Evolutionary conservation across 768 basidiomycete species (phyloP), one percentile per base, ranked within the genome.

Genomic region (Boletus sp.): DNA sequence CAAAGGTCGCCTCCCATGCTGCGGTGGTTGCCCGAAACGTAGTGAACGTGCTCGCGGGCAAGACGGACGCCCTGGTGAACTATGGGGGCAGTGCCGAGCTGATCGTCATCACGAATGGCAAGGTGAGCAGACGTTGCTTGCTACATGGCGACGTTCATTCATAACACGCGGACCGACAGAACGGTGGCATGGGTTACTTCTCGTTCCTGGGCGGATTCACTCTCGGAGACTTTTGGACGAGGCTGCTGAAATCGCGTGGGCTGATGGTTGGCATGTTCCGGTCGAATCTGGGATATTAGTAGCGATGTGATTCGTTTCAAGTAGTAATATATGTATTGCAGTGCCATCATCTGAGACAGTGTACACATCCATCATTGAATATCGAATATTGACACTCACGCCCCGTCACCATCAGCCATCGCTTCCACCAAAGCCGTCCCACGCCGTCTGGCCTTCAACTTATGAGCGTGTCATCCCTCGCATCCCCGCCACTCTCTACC

Each of bases 51-150:
- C 69, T 86, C 33, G 65, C 64, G 12, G 79, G 77, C 50, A 67
- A 54, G 57, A 36, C 64, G 20, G 51, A 66, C 58, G 66, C 59
- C 5, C 56, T 73, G 55, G 78, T 75, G 47, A 59, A 58, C 18
- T 86, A 87, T 67, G 75, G 79, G 52, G 80, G 81, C 17, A 74
- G 73, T n/a, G 42, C 66, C 1, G 85, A 87, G 64, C 52, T 82
- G 49, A 84, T 86, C 47, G n/a, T 81, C 35, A 66, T 85, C 48
- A 81, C 81, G 24, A 74, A 78, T 52, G 83, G 83, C 52, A 80
- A 73, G 78, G 84, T 85, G 57, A 39, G 75, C 60, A n/a, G 35
- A 32, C 10, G 47, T 36, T 5, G 7, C 35, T 49, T 30, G 36
- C 8, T 36, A 4, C 17, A 44, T 18, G 63, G 18, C 8, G 10